Evolutionary conservation across 2,329 filamentous ascomycete species (phyloP), one percentile per base, ranked within the genome.

Genomic region (Moelleriella libera): DNA sequence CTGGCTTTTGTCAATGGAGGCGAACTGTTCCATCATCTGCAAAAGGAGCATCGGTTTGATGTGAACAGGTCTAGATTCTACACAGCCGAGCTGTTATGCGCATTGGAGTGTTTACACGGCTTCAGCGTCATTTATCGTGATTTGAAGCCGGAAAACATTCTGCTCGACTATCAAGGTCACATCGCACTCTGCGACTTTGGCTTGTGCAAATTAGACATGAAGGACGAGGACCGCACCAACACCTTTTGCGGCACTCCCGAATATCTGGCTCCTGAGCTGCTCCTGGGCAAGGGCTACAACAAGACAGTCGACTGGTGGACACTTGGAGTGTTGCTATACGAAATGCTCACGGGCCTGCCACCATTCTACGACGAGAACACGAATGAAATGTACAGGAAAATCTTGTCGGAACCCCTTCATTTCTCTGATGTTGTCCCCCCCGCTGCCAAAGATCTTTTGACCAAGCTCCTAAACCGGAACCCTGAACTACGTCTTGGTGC

Each of bases 301-400:
- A 97, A 97, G 75, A 88, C 88, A 12, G 92, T 97, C 41, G 89
- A 96, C 63, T 98, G 92, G 92, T 98, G 92, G 92, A 97, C 92
- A 29, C 76, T 98, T 14, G 92, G 92, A 59, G 92, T 98, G 49
- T 74, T 98, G 48, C 78, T 98, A 32, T 98, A 96, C 64, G 92
- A 98, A 71, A 98, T 98, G 92, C 73, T 97, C 74, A 97, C 92
- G 48, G 92, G 92, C 48, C 74, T 97, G 43, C 92, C 92, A 34
- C 92, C 92, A 0, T 98, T 97, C 69, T 98, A 98, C 68, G 90
- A 97, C 58, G 92, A 98, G 68, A 96, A 96, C 68, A 96, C 88
- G 51, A 97, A 97, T 66, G 90, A 97, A 68, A 97, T 94, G 92
- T 97, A 98, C 67, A 85, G 89, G 64, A 98, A 98, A 77, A 98